phyloP scores from a whole-genome alignment of 108 stramenopile genomes.

The Pelagomonas calceolata region DNA sequence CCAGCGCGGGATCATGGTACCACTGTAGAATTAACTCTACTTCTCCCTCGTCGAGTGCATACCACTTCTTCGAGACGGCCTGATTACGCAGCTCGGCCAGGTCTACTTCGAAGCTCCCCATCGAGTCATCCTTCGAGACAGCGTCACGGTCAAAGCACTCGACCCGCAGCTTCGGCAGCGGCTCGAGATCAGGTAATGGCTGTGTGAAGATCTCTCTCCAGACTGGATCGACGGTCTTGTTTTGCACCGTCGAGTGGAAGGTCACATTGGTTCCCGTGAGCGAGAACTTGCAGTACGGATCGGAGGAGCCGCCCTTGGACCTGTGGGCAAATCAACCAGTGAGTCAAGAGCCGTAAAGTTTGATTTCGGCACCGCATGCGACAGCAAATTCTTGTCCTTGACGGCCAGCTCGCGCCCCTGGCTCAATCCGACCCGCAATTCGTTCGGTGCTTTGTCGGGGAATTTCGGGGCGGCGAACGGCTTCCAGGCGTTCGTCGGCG shows the following conservation, averaged over 20 bases:
- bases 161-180: slow-evolving; percentile 1
- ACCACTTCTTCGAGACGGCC: not conserved
- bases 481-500: not conserved
- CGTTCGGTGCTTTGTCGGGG: slow-evolving; percentile 10
- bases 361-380: no score
- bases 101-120: slow-evolving; percentile 5
- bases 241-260: not conserved
- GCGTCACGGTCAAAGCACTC: slow-evolving; percentile 10
- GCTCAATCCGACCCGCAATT: slow-evolving; percentile 7
- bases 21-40: not conserved
- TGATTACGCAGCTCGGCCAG: slow-evolving; percentile 1
- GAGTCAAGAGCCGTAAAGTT: no score
- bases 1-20: not conserved
- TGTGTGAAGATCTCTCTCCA: slow-evolving; percentile 8
- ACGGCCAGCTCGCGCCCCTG: slow-evolving; percentile 12
- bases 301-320: slow-evolving; percentile 7
- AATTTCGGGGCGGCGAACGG: not conserved
- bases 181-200: slow-evolving; percentile 1
- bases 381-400: slow-evolving; percentile 19
- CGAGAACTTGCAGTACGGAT: slow-evolving; percentile 9
- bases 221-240: slow-evolving; percentile 10
- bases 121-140: not conserved
- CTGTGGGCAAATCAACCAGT: no score
- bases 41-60: not conserved
- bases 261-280: slow-evolving; percentile 3